Percentiles rank a stretch among this genome's conserved stretches.
These are phyloP conservation scores for Amanita subjunquillea DNA, from an alignment of 768 basidiomycete genomes.

Conservation along the genomic window DNA sequence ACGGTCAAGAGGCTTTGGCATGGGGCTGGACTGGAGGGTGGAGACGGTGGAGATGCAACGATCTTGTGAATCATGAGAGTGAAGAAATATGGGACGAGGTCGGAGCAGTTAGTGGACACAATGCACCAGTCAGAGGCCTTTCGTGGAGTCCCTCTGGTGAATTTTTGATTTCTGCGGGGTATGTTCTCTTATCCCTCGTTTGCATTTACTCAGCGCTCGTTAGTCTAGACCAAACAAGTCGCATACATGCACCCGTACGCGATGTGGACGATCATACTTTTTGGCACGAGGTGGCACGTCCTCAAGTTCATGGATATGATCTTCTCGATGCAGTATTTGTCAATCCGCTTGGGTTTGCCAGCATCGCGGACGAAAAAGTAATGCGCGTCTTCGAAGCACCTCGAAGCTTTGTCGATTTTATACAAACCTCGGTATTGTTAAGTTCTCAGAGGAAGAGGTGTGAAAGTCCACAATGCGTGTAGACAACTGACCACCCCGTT, in stretches of 20 bases:
- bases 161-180: constrained; percentile 84
- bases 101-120: constrained; percentile 82
- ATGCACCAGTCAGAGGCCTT: constrained; percentile 66
- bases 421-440: constrained; percentile 38
- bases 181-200: constrained; percentile 12
- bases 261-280: background rate
- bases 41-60: constrained; percentile 66
- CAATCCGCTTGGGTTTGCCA: constrained; percentile 68
- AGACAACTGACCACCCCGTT: background rate
- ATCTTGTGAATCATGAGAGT: constrained; percentile 10
- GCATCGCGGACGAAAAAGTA: constrained; percentile 95
- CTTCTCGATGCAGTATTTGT: constrained; percentile 74
- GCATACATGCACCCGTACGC: constrained; percentile 64
- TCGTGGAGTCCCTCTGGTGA: constrained; percentile 83
- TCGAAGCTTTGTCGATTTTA: constrained; percentile 57
- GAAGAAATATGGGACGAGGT: constrained; percentile 61
- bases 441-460: constrained; percentile 43
- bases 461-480: constrained; percentile 7
- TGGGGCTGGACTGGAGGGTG: constrained; percentile 96
- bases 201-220: constrained; percentile 4
- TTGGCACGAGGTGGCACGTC: constrained; percentile 88
- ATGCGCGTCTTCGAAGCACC: constrained; percentile 91
- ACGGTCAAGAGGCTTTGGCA: constrained; percentile 58
- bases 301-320: constrained; percentile 97
- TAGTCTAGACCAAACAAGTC: constrained; percentile 86